phyloP scores from a whole-genome alignment of 805 yeast species.

The Ogataea methanolica region DNA sequence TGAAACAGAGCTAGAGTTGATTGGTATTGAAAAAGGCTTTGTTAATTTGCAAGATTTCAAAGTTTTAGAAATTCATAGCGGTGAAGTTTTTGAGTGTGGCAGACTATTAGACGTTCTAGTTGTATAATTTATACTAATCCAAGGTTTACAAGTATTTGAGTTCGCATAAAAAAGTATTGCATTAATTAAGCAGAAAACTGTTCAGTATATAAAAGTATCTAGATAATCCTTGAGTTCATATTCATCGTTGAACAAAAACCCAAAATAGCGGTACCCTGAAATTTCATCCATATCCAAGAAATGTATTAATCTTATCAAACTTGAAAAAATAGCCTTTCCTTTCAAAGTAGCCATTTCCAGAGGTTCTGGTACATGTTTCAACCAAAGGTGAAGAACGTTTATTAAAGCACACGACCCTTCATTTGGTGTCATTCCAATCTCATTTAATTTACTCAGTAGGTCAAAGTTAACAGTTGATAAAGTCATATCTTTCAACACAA shows the following conservation, averaged over 20 bases:
- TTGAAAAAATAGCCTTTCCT: slow-evolving; percentile 12
- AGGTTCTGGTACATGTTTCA: slow-evolving; percentile 18
- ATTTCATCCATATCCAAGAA: slow-evolving; percentile 18
- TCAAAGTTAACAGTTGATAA: slow-evolving; percentile 7
- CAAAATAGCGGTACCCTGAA: slow-evolving; percentile 22
- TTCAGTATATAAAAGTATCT: not conserved
- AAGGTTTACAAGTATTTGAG: too few species aligned
- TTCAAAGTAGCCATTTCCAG: slow-evolving; percentile 1
- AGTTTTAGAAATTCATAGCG: slow-evolving; percentile 56
- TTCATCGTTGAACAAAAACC: slow-evolving; percentile 26
- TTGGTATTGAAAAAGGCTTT: slow-evolving; percentile 63
- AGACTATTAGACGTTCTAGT: slow-evolving; percentile 66
- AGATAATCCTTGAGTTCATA: slow-evolving; percentile 16
- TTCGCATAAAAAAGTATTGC: not conserved
- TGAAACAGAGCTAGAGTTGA: slow-evolving; percentile 56
- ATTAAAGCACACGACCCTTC: slow-evolving; percentile 19
- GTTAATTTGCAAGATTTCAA: slow-evolving; percentile 61
- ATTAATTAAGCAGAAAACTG: not conserved
- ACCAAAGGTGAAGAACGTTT: slow-evolving; percentile 24
- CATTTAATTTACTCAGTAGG: slow-evolving; percentile 12
- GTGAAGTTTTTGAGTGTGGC: slow-evolving; percentile 70
- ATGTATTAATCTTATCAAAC: slow-evolving; percentile 20
- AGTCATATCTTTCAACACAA: slow-evolving; percentile 16
- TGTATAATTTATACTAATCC: slow-evolving; percentile 12
- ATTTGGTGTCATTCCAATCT: slow-evolving; percentile 17